Conservation (phyloP, 768 basidiomycete species). For the Nidularia sp. region DNA sequence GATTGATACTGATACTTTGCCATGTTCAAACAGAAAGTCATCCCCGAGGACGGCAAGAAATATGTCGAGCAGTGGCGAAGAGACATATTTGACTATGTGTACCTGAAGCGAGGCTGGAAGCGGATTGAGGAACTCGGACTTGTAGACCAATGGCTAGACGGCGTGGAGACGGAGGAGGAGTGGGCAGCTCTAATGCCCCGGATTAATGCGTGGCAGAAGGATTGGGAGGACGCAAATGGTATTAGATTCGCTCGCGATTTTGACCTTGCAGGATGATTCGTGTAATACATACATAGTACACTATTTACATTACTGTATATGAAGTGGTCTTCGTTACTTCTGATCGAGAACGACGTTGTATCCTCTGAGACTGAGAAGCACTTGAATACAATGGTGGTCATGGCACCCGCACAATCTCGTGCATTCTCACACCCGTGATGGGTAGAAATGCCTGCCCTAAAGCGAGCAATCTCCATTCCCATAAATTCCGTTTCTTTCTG, state of each 20-base stretch:
- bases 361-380: too few species aligned
- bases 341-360: neutral
- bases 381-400: too few species aligned
- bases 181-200: conserved; percentile 47
- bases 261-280: conserved; percentile 9
- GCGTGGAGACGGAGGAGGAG: conserved; percentile 45
- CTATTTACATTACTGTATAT: neutral
- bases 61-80: conserved; percentile 51
- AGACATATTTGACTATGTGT: conserved; percentile 22
- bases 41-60: conserved; percentile 36
- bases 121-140: conserved; percentile 36
- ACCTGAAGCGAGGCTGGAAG: conserved; percentile 39
- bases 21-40: conserved; percentile 30
- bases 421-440: too few species aligned
- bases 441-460: conserved; percentile 27
- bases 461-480: conserved; percentile 8
- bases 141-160: conserved; percentile 38
- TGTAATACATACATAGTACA: neutral
- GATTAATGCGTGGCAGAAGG: conserved; percentile 42
- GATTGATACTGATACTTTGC: too few species aligned
- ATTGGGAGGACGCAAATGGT: conserved; percentile 44
- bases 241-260: conserved; percentile 13
- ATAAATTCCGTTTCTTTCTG: conserved; percentile 20
- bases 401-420: too few species aligned
- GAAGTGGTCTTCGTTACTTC: neutral